Percentiles rank a stretch among this genome's conserved stretches.
Conservation (phyloP, 257 asterid species). For the Plantago elongata region DNA sequence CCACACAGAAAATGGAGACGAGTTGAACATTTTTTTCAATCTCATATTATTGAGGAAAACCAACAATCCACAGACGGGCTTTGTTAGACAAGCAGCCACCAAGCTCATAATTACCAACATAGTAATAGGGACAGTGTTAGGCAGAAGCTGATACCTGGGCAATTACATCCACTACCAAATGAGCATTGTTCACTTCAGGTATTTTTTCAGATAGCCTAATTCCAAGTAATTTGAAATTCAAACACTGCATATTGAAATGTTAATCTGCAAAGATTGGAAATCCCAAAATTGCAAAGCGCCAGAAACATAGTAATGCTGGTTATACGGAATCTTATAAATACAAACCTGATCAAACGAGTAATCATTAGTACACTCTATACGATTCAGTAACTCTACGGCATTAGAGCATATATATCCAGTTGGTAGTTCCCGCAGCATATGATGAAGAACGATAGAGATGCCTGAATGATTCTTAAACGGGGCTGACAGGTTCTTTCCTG, state of each 20-base stretch:
- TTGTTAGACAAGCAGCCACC: no score
- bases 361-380: slow-evolving; percentile 55
- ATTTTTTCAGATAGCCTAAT: slow-evolving; percentile 73
- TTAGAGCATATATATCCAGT: slow-evolving; percentile 42
- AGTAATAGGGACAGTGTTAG: neutral
- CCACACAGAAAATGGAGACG: slow-evolving; percentile 8
- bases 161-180: slow-evolving; percentile 53
- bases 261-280: slow-evolving; percentile 30
- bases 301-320: slow-evolving; percentile 16
- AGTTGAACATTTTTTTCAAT: slow-evolving; percentile 5
- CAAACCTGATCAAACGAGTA: slow-evolving; percentile 67
- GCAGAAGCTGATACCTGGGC: slow-evolving; percentile 47
- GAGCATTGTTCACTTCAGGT: slow-evolving; percentile 43
- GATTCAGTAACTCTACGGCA: slow-evolving; percentile 62
- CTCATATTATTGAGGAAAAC: no score
- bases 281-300: slow-evolving; percentile 20
- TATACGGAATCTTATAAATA: slow-evolving; percentile 15
- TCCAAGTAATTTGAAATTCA: slow-evolving; percentile 85
- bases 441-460: slow-evolving; percentile 61
- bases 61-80: no score
- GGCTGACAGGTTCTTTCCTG: slow-evolving; percentile 42
- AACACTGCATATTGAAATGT: slow-evolving; percentile 55
- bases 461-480: slow-evolving; percentile 45
- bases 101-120: neutral
- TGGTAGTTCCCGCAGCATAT: slow-evolving; percentile 75